Percentiles rank a stretch among this genome's conserved stretches.
phyloP scores from a whole-genome alignment of 805 yeast genomes.

The Candida taoyuanica region DNA sequence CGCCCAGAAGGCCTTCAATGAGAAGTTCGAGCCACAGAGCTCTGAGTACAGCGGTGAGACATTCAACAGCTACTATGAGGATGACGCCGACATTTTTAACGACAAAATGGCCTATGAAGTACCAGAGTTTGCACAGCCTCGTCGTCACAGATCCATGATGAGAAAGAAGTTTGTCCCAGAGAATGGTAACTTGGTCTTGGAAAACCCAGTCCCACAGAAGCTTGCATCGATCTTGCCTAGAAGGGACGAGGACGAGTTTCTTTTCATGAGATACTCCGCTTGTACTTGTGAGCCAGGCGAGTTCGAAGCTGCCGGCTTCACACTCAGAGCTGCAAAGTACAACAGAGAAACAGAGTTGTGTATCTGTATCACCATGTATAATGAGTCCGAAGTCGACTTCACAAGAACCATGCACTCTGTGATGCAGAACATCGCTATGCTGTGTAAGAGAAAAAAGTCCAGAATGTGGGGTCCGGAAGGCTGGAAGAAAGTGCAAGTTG shows the following conservation, averaged over 20 bases:
- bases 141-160: slow-evolving; percentile 62
- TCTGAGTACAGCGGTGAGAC: slow-evolving; percentile 33
- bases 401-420: slow-evolving; percentile 94
- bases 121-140: slow-evolving; percentile 37
- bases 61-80: slow-evolving; percentile 31
- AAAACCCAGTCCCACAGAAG: slow-evolving; percentile 92
- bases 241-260: slow-evolving; percentile 87
- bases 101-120: slow-evolving; percentile 42
- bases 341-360: slow-evolving; percentile 91
- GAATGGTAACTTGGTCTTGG: slow-evolving; percentile 80
- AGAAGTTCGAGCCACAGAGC: slow-evolving; percentile 17
- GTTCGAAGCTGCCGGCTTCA: slow-evolving; percentile 74
- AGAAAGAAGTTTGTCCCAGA: slow-evolving; percentile 73
- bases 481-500: slow-evolving; percentile 94
- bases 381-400: slow-evolving; percentile 85
- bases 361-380: slow-evolving; percentile 94
- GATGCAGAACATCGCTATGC: slow-evolving; percentile 85
- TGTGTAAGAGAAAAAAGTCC: slow-evolving; percentile 76
- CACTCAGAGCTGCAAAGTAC: slow-evolving; percentile 77
- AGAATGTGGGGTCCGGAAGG: slow-evolving; percentile 93
- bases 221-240: slow-evolving; percentile 79
- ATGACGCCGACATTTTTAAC: slow-evolving; percentile 34
- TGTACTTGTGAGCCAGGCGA: slow-evolving; percentile 92
- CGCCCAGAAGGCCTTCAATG: slow-evolving; percentile 14
- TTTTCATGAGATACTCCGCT: slow-evolving; percentile 96